phyloP scores from a whole-genome alignment of 768 basidiomycete genomes.

The Cantharellus cinnabarinus region DNA sequence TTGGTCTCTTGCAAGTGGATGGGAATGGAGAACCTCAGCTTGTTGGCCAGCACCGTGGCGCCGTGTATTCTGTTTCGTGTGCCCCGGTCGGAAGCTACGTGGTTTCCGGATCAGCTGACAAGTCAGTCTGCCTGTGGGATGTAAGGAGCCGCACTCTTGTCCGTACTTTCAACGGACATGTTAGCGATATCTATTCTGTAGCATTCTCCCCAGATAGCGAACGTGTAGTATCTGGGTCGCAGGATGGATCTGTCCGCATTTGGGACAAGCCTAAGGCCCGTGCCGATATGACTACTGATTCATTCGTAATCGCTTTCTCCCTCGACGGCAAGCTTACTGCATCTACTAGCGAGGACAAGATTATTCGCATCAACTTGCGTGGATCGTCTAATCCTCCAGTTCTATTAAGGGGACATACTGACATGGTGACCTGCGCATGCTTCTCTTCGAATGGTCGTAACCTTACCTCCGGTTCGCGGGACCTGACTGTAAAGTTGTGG shows the following conservation, averaged over 20 bases:
- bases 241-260: constrained; percentile 2
- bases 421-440: too few species aligned
- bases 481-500: too few species aligned
- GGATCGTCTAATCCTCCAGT: too few species aligned
- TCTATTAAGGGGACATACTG: too few species aligned
- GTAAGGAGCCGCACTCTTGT: neutral
- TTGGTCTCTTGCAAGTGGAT: neutral
- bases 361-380: too few species aligned
- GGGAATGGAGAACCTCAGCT: neutral
- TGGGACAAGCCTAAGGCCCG: neutral
- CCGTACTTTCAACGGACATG: neutral
- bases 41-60: constrained; percentile 22
- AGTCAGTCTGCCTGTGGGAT: constrained; percentile 25
- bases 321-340: too few species aligned
- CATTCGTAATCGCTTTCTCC: too few species aligned
- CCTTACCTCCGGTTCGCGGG: too few species aligned
- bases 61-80: constrained; percentile 26
- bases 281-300: too few species aligned
- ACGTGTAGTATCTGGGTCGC: constrained; percentile 3
- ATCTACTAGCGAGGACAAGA: too few species aligned
- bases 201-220: neutral
- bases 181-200: neutral
- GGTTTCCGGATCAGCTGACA: constrained; percentile 23
- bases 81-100: constrained; percentile 23
- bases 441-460: too few species aligned